Base-by-base conservation (phyloP, 768 basidiomycete species). In the Suillus subaureus region DNA sequence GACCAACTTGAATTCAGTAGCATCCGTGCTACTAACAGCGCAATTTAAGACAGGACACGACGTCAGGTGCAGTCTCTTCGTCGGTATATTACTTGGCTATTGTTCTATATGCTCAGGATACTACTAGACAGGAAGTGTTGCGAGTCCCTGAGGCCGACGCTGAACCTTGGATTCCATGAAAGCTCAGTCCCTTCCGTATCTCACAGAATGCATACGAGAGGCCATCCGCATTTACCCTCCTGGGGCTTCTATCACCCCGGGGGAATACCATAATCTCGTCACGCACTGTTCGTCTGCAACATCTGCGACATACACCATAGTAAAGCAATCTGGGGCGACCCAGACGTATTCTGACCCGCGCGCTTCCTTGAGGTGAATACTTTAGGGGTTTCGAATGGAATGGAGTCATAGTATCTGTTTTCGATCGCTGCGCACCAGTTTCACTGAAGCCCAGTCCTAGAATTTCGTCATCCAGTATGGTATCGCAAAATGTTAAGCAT, bases 201-300 rank as follows among this genome's bases (percentile, higher is more conserved):
- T 62, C 31, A 68, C 70, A 60, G 80, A 80, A 7, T 79, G 78
- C 68, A 77, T 81, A 62, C 74, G 76, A 64, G 80, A 81, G 70
- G 70, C 80, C 4, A 65, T 82, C 21, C 79, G 79, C 21, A 77
- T 72, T 66, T 72, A 75, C 61, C 70, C 68, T 15, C 69, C 71
- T 23, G 68, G 66, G 40, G 60, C 67, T 26, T 65, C 67, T 39
- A 28, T 6, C 33, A 33, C 6, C 33, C 33, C 33, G 6, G 33
- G 33, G 33, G 16, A 52, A 21, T 54, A 31, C 26, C 43, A 33
- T 26, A 64, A 54, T n/a, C 47, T 21, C 18, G 33, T 58, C 13
- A 47, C 5, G 35, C 33, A 26, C 49, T 52, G 33, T n/a, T 57
- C 37, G 12, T 49, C 13, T 51, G 42, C 42, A 64, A 35, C 28